Conservation (phyloP, 306 rosid species). For the Ceratonia siliqua region DNA sequence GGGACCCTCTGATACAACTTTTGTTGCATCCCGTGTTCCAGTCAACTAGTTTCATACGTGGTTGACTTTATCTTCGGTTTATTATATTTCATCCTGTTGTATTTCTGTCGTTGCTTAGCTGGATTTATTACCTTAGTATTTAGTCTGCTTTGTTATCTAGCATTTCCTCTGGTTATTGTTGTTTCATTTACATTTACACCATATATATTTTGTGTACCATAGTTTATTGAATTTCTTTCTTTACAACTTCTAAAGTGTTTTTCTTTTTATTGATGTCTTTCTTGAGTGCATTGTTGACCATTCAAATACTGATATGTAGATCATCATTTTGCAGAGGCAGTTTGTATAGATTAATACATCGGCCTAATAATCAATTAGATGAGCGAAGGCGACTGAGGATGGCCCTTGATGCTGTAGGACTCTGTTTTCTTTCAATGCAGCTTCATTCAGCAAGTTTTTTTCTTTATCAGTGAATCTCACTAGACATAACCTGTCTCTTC, state of each 20-base stretch:
- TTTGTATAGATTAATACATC: constrained; percentile 93
- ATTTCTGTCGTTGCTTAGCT: too few relatives aligned
- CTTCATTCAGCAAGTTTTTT: constrained; percentile 11
- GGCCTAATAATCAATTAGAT: constrained; percentile 96
- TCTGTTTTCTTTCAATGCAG: constrained; percentile 35
- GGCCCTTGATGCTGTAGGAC: constrained; percentile 94
- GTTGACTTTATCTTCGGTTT: too few relatives aligned
- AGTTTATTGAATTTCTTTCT: not conserved
- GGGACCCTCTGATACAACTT: too few relatives aligned
- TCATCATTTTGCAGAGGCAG: constrained; percentile 85
- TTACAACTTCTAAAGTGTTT: not conserved
- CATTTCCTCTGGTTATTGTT: too few relatives aligned
- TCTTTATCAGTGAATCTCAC: constrained; percentile 27
- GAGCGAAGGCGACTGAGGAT: constrained; percentile 91
- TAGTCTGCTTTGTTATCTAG: too few relatives aligned
- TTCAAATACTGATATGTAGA: constrained; percentile 42
- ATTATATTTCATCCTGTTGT: too few relatives aligned
- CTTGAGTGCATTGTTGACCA: constrained; percentile 24
- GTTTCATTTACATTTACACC: too few relatives aligned
- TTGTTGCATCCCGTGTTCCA: too few relatives aligned
- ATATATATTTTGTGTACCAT: not conserved
- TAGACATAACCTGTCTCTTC: constrained; percentile 18
- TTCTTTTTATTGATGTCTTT: constrained; percentile 8
- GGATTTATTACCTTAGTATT: too few relatives aligned
- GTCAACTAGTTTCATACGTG: too few relatives aligned